Evolutionary conservation across 192 early-diverging fungal species (phyloP).

Genomic region (Coemansia sp.): DNA sequence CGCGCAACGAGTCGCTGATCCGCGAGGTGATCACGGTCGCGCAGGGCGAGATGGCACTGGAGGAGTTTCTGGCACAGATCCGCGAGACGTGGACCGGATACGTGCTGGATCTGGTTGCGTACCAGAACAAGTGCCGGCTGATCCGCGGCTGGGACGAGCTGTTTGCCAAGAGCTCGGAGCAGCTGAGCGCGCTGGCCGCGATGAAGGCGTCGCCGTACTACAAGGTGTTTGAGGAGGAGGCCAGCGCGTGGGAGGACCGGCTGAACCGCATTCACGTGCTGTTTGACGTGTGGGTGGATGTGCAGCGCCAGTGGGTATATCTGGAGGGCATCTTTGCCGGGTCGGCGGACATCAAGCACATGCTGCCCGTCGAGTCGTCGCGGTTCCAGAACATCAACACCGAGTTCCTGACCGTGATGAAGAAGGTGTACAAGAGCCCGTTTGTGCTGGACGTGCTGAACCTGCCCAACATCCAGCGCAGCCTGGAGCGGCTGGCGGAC

Average conservation of each 20-base stretch:
- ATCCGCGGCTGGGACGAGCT: slow-evolving; percentile 98
- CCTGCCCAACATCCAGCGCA: slow-evolving; percentile 92
- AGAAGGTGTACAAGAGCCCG: slow-evolving; percentile 98
- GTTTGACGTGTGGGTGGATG: slow-evolving; percentile 99
- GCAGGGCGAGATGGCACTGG: slow-evolving; percentile 99
- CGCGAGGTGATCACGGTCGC: slow-evolving; percentile 88
- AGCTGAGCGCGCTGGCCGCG: slow-evolving; percentile 88
- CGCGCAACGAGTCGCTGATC: slow-evolving; percentile 78
- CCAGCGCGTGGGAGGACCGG: slow-evolving; percentile 91
- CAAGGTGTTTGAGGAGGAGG: slow-evolving; percentile 98
- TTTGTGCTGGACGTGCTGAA: slow-evolving; percentile 92
- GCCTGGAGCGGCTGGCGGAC: slow-evolving; percentile 90
- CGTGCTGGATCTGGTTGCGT: slow-evolving; percentile 89
- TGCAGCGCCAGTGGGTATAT: slow-evolving; percentile 99
- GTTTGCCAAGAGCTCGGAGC: slow-evolving; percentile 93
- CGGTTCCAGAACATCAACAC: slow-evolving; percentile 96
- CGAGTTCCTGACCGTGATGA: slow-evolving; percentile 98
- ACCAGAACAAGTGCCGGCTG: slow-evolving; percentile 95
- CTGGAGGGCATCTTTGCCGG: slow-evolving; percentile 97
- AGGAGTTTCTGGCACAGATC: slow-evolving; percentile 92
- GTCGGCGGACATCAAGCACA: slow-evolving; percentile 94
- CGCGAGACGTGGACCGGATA: slow-evolving; percentile 91
- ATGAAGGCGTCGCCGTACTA: slow-evolving; percentile 98
- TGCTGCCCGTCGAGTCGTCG: slow-evolving; percentile 92
- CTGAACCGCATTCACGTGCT: slow-evolving; percentile 92